Conservation (phyloP, 768 basidiomycete species). For the Boletus vinaceobasis region DNA sequence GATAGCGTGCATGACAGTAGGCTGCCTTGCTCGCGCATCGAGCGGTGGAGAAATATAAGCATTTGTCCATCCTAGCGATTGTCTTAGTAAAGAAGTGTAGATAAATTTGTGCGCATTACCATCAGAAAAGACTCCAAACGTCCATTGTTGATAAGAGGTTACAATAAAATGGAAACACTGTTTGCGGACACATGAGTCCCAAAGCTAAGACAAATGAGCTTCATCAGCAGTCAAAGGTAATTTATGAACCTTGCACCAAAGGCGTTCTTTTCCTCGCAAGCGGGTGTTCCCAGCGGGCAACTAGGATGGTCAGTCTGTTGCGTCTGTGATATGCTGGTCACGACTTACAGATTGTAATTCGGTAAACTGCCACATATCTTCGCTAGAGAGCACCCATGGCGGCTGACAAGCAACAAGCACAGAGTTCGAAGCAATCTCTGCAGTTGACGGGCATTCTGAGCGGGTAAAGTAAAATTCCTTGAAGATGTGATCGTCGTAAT, state of each 20-base stretch:
- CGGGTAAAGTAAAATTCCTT: conserved; percentile 45
- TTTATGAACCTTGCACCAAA: conserved; percentile 57
- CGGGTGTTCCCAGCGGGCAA: conserved; percentile 36
- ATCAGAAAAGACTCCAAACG: conserved; percentile 58
- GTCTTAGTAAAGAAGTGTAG: not conserved
- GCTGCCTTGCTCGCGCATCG: conserved; percentile 38
- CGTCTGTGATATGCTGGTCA: not conserved
- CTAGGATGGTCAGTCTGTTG: conserved; percentile 13
- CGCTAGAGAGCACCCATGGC: conserved; percentile 53
- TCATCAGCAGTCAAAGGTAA: not conserved
- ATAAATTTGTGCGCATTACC: conserved; percentile 32
- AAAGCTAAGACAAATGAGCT: conserved; percentile 30
- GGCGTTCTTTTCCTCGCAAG: conserved; percentile 46
- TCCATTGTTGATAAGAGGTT: conserved; percentile 59
- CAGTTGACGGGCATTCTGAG: conserved; percentile 15
- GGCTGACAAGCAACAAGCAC: conserved; percentile 58
- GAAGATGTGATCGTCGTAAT: conserved; percentile 41
- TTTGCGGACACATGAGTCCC: conserved; percentile 51
- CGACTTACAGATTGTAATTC: conserved; percentile 33
- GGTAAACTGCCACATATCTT: conserved; percentile 53
- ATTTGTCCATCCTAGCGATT: conserved; percentile 46
- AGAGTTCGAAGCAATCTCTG: conserved; percentile 31
- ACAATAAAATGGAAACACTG: conserved; percentile 55
- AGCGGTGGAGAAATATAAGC: conserved; percentile 50
- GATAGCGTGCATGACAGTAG: conserved; percentile 50